Evolutionary conservation across 148 eudicot genomes (phyloP), one percentile per base, ranked within the genome.

Genomic region (Rhododendron kiyosumense): DNA sequence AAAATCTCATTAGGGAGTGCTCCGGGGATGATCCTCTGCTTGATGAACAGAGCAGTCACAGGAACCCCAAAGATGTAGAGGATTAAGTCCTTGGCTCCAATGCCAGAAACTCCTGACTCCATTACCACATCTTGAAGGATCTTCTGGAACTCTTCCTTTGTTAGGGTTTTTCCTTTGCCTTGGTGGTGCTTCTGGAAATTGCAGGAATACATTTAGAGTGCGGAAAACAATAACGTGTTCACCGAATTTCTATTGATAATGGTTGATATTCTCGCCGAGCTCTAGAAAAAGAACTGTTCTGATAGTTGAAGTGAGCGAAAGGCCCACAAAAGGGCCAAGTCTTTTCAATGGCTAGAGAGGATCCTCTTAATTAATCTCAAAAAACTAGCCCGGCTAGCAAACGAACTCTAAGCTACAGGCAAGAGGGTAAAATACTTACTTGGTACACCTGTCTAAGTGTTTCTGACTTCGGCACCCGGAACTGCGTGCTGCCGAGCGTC

Each of bases 61-160:
- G 98, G 99, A 52, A 95, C 93, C 4, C 97, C 99, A 86, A 93
- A 94, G 11, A 93, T 91, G 90, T 91, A 95, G 20, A 96, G 83
- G 1, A 96, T 79, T n/a, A 92, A 87, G 84, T 96, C 99, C 81
- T 94, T 96, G 30, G 93, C 94, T 49, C 99, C 99, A 34, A 88
- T 76, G 3, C 94, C 94, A 5, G 95, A 90, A 24, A 95, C 87
- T 71, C 96, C 95, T 34, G 92, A 89, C 26, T 92, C 87, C 63
- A 90, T 26, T 63, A 96, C 87, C 83, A 95, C 90, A 73, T 92
- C 98, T 69, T 87, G 79, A 18, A 95, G 93, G 30, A 96, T 94
- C 26, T 83, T 89, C 48, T 90, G 90, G 78, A 95, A 96, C 80
- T 96, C 97, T 67, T 94, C 96, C 86, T 90, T 92, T 22, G 87